phyloP scores from a whole-genome alignment of 2,329 filamentous ascomycete species.

The Dactylellina parvicollis region DNA sequence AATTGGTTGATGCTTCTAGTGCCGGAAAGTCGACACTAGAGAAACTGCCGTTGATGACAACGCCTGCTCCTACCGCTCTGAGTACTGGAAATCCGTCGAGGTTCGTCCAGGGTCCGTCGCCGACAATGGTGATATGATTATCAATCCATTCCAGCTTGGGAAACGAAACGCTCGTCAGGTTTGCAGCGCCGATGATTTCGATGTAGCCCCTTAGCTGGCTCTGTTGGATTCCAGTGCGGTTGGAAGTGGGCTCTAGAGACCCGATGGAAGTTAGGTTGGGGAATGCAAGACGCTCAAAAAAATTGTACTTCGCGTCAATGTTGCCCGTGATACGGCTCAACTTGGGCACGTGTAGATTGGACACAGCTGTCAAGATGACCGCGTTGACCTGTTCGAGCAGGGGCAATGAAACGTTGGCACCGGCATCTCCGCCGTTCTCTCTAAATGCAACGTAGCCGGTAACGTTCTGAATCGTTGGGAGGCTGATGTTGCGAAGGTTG shows the following conservation, averaged over 20 bases:
- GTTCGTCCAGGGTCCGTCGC: background rate
- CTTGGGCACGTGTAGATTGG: background rate
- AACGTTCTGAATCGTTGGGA: conserved; percentile 2
- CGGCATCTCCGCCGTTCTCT: background rate
- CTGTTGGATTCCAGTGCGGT: background rate
- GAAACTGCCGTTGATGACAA: conserved; percentile 14
- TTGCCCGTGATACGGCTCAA: background rate
- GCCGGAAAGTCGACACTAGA: conserved; percentile 12
- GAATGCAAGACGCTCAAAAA: background rate
- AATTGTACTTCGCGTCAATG: background rate
- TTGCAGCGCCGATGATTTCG: background rate
- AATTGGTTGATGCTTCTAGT: background rate
- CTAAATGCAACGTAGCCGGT: background rate
- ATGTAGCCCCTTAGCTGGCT: background rate
- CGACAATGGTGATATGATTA: background rate
- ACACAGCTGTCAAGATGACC: background rate
- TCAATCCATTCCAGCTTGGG: conserved; percentile 10
- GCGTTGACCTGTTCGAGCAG: background rate
- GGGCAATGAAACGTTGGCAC: background rate
- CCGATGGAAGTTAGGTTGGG: background rate
- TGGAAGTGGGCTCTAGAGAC: background rate
- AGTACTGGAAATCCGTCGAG: conserved; percentile 12
- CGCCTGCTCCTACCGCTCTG: background rate
- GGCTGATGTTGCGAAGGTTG: background rate
- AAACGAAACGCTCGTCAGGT: conserved; percentile 7